Conservation (phyloP, 2,329 filamentous ascomycete genomes). For the Apiospora malaysiana region DNA sequence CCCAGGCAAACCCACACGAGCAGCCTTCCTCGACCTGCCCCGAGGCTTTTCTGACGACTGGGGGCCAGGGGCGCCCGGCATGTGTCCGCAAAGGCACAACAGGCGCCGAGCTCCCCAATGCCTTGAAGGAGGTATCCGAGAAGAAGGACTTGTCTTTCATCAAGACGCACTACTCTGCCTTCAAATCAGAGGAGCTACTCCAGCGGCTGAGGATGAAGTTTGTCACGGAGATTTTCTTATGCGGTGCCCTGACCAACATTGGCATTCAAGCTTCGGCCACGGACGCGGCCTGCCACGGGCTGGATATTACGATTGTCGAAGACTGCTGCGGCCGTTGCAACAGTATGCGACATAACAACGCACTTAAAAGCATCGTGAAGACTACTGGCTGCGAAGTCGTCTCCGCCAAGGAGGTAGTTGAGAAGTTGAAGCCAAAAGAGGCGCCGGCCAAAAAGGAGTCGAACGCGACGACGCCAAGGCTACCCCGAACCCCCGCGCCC, state of each 20-base stretch:
- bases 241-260: conserved; percentile 84
- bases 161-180: conserved; percentile 89
- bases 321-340: conserved; percentile 87
- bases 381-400: conserved; percentile 75
- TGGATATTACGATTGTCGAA: conserved; percentile 84
- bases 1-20: conserved; percentile 35
- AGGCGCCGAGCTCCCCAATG: conserved; percentile 52
- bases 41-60: conserved; percentile 49
- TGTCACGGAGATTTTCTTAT: conserved; percentile 88
- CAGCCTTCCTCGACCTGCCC: conserved; percentile 31
- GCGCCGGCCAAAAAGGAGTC: not conserved
- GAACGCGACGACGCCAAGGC: not conserved
- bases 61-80: conserved; percentile 37
- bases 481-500: conserved; percentile 24
- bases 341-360: conserved; percentile 70
- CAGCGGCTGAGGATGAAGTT: conserved; percentile 82
- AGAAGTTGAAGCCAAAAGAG: conserved; percentile 27
- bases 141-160: conserved; percentile 57
- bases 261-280: conserved; percentile 91
- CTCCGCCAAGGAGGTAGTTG: not conserved
- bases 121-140: conserved; percentile 50
- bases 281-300: conserved; percentile 86
- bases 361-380: conserved; percentile 73
- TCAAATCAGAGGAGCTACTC: conserved; percentile 76
- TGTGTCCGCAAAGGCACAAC: conserved; percentile 52